Evolutionary conservation across 257 asterid genomes (phyloP).

Genomic region (Salvia miltiorrhiza): DNA sequence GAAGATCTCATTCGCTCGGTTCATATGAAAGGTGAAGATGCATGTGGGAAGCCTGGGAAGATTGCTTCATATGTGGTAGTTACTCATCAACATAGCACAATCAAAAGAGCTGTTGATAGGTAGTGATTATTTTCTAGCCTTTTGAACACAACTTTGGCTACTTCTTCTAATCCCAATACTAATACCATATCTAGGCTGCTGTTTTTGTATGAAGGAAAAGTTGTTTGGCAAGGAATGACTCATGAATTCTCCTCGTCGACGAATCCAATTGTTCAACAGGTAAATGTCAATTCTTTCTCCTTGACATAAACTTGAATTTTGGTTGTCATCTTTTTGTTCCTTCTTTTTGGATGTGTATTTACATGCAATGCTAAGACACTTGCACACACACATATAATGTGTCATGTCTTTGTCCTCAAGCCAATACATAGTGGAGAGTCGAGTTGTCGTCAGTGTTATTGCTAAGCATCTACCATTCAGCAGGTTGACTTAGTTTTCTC

Average conservation of each 20-base stretch:
- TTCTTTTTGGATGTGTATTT: neutral
- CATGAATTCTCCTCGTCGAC: constrained; percentile 81
- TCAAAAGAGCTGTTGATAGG: constrained; percentile 97
- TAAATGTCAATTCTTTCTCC: constrained; percentile 23
- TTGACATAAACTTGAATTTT: neutral
- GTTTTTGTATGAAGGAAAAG: constrained; percentile 85
- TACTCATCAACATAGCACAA: constrained; percentile 98
- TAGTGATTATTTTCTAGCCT: constrained; percentile 27
- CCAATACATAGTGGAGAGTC: neutral
- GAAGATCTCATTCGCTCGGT: constrained; percentile 99
- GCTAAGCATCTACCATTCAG: neutral
- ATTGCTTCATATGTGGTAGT: constrained; percentile 92
- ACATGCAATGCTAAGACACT: neutral
- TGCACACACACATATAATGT: neutral
- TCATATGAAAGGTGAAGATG: constrained; percentile 83
- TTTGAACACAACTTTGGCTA: constrained; percentile 10
- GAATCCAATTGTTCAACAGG: constrained; percentile 90
- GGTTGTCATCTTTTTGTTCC: neutral
- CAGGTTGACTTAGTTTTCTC: neutral
- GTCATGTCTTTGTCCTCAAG: neutral
- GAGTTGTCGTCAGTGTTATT: neutral
- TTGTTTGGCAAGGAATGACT: constrained; percentile 98
- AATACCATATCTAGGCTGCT: constrained; percentile 49
- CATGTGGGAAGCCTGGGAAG: constrained; percentile 82
- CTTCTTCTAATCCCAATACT: constrained; percentile 8